Evolutionary conservation across 208 protist genomes (phyloP), one percentile per base, ranked within the genome.

Genomic region (Trypanosoma grayi): DNA sequence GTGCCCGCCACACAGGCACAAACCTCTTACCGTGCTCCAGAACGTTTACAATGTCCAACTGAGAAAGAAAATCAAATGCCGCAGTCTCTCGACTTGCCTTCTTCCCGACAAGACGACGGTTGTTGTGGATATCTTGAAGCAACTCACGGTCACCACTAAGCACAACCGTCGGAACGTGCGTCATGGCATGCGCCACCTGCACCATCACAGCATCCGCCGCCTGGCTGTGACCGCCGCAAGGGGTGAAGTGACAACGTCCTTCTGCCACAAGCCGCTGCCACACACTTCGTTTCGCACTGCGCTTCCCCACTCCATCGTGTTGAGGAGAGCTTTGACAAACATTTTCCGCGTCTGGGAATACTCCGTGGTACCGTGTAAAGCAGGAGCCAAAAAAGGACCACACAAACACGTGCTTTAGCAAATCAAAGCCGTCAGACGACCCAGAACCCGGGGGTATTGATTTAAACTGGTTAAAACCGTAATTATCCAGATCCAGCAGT

Each of bases 341-440:
- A 9, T 60, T 77, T 55, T 85, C 69, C n/a, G 65, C 66, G 10
- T 52, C 76, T 11, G 88, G 88, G 70, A 82, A 83, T 37, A 48
- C 34, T 0, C 65, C 51, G 56, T 95, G 83, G 43, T 95, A 73
- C 0, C 88, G 88, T 0, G 77, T 71, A 58, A 95, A 95, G 61
- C 88, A 95, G 1, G 85, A 92, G n/a, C 88, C 83, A 58, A 92
- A 95, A 48, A 95, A 90, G 36, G 57, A 71, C 85, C 88, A 95
- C n/a, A 95, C 59, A 66, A 87, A 77, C 16, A 90, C 51, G 41
- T 82, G 66, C n/a, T 75, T 55, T 18, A 85, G 54, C 16, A 79
- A 40, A 18, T 83, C 60, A 25, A 79, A 61, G 9, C 10, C 31
- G 27, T 25, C 34, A 6, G 52, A 52, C 9, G 16, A 1, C 18